Evolutionary conservation across 139 green algal genomes (phyloP).

Genomic region (Closterium sp.): DNA sequence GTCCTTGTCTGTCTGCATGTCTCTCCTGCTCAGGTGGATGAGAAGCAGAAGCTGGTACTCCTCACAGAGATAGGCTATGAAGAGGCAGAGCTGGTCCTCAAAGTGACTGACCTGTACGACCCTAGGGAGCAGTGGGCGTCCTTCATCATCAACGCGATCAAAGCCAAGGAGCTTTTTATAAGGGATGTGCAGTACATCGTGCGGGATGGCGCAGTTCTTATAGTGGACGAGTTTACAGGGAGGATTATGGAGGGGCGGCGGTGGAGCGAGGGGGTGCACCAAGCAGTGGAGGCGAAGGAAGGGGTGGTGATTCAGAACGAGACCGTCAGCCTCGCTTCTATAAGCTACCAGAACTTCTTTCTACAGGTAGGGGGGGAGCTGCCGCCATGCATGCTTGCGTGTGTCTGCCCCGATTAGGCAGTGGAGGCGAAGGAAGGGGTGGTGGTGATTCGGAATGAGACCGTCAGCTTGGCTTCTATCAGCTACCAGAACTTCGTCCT

Average conservation of each 20-base stretch:
- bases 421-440: constrained; percentile 97
- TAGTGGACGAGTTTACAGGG: constrained; percentile 95
- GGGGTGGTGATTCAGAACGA: constrained; percentile 90
- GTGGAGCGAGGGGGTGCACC: constrained; percentile 90
- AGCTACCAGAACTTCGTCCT: constrained; percentile 93
- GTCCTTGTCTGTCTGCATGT: constrained; percentile 93
- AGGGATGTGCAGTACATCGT: constrained; percentile 93
- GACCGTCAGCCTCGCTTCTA: constrained; percentile 86
- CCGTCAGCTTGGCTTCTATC: constrained; percentile 88
- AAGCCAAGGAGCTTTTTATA: constrained; percentile 93
- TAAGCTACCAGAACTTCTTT: constrained; percentile 95
- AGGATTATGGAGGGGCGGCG: constrained; percentile 67
- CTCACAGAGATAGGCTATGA: constrained; percentile 97
- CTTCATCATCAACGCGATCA: constrained; percentile 93
- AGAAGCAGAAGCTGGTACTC: constrained; percentile 95
- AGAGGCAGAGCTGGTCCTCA: constrained; percentile 88
- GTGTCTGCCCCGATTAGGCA: constrained; percentile 83
- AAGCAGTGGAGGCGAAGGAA: constrained; percentile 98
- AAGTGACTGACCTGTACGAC: constrained; percentile 88
- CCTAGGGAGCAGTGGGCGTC: constrained; percentile 87
- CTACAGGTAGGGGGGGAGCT: constrained; percentile 44
- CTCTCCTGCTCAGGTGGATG: constrained; percentile 61
- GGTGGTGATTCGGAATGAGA: constrained; percentile 91
- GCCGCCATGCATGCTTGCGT: too few species aligned
- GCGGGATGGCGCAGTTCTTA: constrained; percentile 82